Conservation (phyloP, 75 land plant species). For the Picea glauca region DNA sequence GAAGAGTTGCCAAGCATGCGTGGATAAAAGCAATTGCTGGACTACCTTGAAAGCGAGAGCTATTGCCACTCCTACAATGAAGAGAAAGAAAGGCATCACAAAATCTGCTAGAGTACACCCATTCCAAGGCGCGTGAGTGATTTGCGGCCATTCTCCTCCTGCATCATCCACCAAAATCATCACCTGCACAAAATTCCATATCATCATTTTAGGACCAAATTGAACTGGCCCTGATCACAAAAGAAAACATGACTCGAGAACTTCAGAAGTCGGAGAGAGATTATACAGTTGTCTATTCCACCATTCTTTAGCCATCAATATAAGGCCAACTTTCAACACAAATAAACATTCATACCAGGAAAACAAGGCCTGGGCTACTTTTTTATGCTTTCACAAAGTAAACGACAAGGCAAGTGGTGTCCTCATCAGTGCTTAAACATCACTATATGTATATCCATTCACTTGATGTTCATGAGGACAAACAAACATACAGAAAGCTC, state of each 20-base stretch:
- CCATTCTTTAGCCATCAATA: neutral
- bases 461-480: no score
- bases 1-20: neutral
- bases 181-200: slow-evolving; percentile 29
- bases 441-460: neutral
- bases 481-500: neutral
- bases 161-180: slow-evolving; percentile 88
- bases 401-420: neutral
- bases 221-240: no score
- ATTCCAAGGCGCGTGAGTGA: slow-evolving; percentile 78
- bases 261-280: neutral
- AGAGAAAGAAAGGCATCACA: slow-evolving; percentile 82
- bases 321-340: neutral
- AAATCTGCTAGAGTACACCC: slow-evolving; percentile 82
- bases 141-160: slow-evolving; percentile 68
- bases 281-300: neutral
- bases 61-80: slow-evolving; percentile 81
- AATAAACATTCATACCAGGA: neutral
- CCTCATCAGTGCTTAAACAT: neutral
- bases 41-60: slow-evolving; percentile 69
- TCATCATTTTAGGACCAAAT: neutral
- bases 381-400: neutral
- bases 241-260: no score
- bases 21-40: neutral
- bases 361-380: neutral